Percentiles rank a stretch among this genome's conserved stretches.
Conservation (phyloP, 805 yeast species). For the Gaillardinia entomophila region DNA sequence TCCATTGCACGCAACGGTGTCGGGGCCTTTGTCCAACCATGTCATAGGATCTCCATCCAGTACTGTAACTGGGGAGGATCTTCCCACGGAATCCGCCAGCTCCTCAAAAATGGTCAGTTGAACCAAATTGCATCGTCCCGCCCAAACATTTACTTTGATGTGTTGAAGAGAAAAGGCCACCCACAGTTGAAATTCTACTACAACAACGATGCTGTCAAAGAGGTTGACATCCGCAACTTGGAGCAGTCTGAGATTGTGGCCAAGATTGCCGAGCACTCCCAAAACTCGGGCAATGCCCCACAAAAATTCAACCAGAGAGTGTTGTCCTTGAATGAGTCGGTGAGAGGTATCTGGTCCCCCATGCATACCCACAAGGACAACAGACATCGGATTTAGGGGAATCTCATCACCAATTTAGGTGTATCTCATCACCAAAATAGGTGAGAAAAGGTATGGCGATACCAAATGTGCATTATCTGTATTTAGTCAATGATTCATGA, state of each 20-base stretch:
- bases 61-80: slow-evolving; percentile 97
- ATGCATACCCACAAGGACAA: slow-evolving; percentile 56
- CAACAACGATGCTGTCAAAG: slow-evolving; percentile 23
- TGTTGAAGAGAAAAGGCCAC: slow-evolving; percentile 71
- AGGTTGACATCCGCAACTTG: slow-evolving; percentile 74
- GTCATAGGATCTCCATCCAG: slow-evolving; percentile 68
- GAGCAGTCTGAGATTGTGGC: slow-evolving; percentile 54
- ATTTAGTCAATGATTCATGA: no score
- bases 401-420: no score
- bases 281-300: slow-evolving; percentile 63
- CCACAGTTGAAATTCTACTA: slow-evolving; percentile 53
- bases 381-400: slow-evolving; percentile 34
- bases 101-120: slow-evolving; percentile 48
- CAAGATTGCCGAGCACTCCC: slow-evolving; percentile 58
- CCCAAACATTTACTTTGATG: slow-evolving; percentile 67
- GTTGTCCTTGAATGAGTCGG: slow-evolving; percentile 70
- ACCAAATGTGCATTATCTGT: no score
- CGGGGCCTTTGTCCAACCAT: slow-evolving; percentile 68
- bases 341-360: slow-evolving; percentile 98
- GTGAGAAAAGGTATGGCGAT: no score
- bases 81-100: slow-evolving; percentile 75
- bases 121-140: slow-evolving; percentile 52
- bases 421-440: no score
- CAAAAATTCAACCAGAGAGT: slow-evolving; percentile 69
- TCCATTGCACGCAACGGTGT: slow-evolving; percentile 71